Evolutionary conservation across 208 protist genomes (phyloP), one percentile per base, ranked within the genome.

Genomic region (Trypanosoma boissoni): DNA sequence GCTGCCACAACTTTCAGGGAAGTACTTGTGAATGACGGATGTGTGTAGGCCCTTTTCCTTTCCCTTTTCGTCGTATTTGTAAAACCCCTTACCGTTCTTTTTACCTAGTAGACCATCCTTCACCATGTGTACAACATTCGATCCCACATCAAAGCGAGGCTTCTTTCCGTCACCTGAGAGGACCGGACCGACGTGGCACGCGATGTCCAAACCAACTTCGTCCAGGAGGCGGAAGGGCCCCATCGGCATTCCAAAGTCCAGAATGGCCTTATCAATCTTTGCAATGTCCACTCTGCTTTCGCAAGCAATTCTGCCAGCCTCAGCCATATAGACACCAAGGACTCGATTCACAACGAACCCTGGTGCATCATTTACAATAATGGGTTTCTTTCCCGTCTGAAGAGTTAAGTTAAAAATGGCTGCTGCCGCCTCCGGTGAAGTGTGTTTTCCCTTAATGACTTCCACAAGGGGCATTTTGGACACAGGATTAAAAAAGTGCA

Each of bases 401-500:
- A 96, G 63, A 14, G 82, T 77, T 6, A 95, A 60, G 57, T 85
- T 67, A 69, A 88, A 92, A 39, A 91, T 82, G 41, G 64, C 67
- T 27, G 86, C 82, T 18, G 74, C 74, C 23, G 86, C 80, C 60
- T 94, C 80, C n/a, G 65, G n/a, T 0, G 72, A 80, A 3, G 91
- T 97, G 27, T 80, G 24, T 57, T 83, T 85, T n/a, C 78, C 79
- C 31, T 78, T 79, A 53, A 97, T 95, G 16, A 97, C 85, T 75
- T 97, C 94, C 20, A 97, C 78, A 24, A 97, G 63, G 16, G 85
- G 89, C 94, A 97, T 97, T 71, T 94, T 96, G 23, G 81, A 58
- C 9, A 97, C 94, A 8, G 94, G 94, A 68, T 94, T 95, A 82
- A 97, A 97, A 70, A 96, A 97, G 72, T 97, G 94, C 89, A 97